phyloP scores from a whole-genome alignment of 768 basidiomycete species.

The Crassisporium funariophilum region DNA sequence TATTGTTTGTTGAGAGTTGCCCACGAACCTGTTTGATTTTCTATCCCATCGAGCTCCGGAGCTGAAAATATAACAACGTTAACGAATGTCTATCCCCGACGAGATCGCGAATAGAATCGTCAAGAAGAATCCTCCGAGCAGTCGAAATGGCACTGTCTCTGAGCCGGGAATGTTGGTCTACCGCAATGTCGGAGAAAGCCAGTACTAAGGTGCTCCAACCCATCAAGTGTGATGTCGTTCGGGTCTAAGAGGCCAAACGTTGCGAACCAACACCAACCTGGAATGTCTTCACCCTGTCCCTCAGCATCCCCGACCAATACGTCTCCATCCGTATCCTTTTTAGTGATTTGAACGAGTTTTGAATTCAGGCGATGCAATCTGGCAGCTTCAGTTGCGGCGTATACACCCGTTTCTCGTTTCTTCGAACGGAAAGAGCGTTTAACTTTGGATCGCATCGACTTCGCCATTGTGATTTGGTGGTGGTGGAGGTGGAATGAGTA shows the following conservation, averaged over 20 bases:
- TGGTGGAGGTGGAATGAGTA: constrained; percentile 19
- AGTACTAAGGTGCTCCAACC: constrained; percentile 38
- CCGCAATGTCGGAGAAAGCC: constrained; percentile 10
- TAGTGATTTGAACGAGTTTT: constrained; percentile 57
- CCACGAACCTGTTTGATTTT: constrained; percentile 36
- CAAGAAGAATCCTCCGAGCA: constrained; percentile 25
- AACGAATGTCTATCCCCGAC: constrained; percentile 41
- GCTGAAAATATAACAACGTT: constrained; percentile 41
- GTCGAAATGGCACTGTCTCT: constrained; percentile 14
- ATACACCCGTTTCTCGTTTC: constrained; percentile 74
- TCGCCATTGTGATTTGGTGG: constrained; percentile 59
- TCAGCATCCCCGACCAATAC: constrained; percentile 35
- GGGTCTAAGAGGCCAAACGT: constrained; percentile 61
- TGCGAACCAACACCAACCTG: constrained; percentile 73
- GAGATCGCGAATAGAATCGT: constrained; percentile 37
- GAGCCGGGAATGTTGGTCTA: not conserved
- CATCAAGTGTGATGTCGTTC: constrained; percentile 54
- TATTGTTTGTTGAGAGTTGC: not conserved
- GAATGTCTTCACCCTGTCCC: constrained; percentile 38
- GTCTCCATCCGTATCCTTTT: constrained; percentile 40
- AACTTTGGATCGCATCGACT: constrained; percentile 80
- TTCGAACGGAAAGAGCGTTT: constrained; percentile 78
- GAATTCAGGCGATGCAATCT: constrained; percentile 71
- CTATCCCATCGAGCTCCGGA: constrained; percentile 24
- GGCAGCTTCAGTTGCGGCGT: constrained; percentile 77